Conservation (phyloP, 2,329 filamentous ascomycete genomes). For the Leptographium procerum region DNA sequence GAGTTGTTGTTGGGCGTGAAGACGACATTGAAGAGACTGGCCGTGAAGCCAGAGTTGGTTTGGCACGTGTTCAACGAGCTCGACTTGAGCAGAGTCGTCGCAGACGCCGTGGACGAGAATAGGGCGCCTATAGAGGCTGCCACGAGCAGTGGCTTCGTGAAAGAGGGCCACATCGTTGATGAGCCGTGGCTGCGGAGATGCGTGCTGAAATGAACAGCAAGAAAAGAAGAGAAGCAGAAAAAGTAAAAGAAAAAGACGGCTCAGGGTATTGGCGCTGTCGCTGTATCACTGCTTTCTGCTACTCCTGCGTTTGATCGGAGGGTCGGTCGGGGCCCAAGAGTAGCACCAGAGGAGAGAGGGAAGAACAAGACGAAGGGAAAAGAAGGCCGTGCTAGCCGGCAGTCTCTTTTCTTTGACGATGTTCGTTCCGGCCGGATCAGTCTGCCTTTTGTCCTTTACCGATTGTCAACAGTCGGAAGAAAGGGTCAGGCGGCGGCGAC, state of each 20-base stretch:
- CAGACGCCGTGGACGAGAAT: constrained; percentile 14
- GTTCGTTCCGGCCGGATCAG: not conserved
- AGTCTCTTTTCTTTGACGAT: not conserved
- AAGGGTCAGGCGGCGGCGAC: not conserved
- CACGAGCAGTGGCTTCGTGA: constrained; percentile 32
- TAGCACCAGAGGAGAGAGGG: not conserved
- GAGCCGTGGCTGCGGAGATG: not conserved
- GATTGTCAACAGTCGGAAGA: not conserved
- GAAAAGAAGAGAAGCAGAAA: not conserved
- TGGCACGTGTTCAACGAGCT: constrained; percentile 67
- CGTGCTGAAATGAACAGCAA: not conserved
- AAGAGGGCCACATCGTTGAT: constrained; percentile 15
- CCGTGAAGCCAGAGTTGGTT: constrained; percentile 65
- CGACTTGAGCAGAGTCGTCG: constrained; percentile 27
- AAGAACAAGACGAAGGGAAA: not conserved
- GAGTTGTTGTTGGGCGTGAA: constrained; percentile 55
- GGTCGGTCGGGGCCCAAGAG: not conserved
- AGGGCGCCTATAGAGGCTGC: constrained; percentile 27
- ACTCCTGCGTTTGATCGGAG: not conserved
- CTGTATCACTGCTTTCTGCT: not conserved
- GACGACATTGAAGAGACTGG: constrained; percentile 66
- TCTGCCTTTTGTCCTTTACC: not conserved
- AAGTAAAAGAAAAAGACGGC: no score
- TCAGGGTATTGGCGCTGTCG: no score
- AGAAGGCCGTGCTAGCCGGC: not conserved